phyloP scores from a whole-genome alignment of 805 yeast genomes.

The Jamesozyma lodderae region DNA sequence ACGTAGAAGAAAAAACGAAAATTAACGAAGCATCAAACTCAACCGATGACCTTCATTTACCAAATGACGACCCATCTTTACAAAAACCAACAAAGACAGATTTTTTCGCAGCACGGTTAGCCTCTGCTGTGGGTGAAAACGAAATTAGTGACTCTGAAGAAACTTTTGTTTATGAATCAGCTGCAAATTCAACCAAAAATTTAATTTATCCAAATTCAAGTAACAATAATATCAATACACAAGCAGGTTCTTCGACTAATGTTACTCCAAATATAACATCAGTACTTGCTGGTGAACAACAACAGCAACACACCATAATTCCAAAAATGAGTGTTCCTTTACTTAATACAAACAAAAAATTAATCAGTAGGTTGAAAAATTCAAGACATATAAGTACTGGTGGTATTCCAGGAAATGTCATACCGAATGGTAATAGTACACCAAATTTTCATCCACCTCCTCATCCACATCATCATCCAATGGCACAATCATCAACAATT shows the following conservation, averaged over 20 bases:
- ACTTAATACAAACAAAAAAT: constrained; percentile 21
- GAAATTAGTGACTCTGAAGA: constrained; percentile 86
- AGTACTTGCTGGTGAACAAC: background rate
- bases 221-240: background rate
- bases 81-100: constrained; percentile 62
- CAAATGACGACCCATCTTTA: constrained; percentile 14
- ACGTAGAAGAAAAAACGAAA: constrained; percentile 3
- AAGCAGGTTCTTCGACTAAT: background rate
- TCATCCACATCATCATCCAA: background rate
- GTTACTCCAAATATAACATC: background rate
- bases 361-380: constrained; percentile 21
- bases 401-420: constrained; percentile 16
- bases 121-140: constrained; percentile 87
- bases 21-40: constrained; percentile 3
- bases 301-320: constrained; percentile 19
- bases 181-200: constrained; percentile 27
- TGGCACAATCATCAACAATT: background rate
- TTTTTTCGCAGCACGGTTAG: constrained; percentile 88
- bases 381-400: constrained; percentile 29
- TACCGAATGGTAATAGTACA: background rate
- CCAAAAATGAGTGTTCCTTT: constrained; percentile 29
- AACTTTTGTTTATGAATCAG: constrained; percentile 82
- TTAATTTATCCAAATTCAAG: constrained; percentile 12
- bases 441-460: background rate
- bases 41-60: constrained; percentile 1